phyloP scores from a whole-genome alignment of 192 early-diverging fungal species.

The Coemansia biformis region DNA sequence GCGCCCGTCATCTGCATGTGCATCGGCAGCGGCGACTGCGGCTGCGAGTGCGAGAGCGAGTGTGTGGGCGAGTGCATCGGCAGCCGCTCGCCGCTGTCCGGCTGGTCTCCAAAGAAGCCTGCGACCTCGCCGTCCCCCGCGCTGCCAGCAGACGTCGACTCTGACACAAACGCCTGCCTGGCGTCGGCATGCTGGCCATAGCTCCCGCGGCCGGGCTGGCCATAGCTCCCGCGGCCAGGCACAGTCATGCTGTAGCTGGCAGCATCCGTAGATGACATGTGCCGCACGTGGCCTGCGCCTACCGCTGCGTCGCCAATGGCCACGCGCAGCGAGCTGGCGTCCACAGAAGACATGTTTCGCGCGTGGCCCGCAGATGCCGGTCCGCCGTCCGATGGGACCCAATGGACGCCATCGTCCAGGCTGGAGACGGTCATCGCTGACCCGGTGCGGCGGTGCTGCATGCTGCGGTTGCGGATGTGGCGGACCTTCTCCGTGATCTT shows the following conservation, averaged over 20 bases:
- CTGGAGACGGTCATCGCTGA: constrained; percentile 32
- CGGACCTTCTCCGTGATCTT: constrained; percentile 36
- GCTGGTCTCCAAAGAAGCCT: background rate
- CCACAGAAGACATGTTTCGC: background rate
- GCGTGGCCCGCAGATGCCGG: background rate
- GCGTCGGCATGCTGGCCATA: background rate
- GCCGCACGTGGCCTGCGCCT: background rate
- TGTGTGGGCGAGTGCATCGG: no score
- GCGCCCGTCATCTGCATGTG: no score
- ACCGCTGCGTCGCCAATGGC: no score
- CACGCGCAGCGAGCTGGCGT: no score
- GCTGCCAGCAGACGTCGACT: no score
- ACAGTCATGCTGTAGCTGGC: background rate
- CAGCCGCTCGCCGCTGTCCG: no score
- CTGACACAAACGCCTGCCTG: no score
- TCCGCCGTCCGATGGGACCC: constrained; percentile 17
- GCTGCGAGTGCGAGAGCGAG: background rate
- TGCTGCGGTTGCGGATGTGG: constrained; percentile 43
- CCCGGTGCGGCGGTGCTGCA: constrained; percentile 42
- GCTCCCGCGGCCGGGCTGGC: background rate
- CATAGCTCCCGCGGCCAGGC: background rate
- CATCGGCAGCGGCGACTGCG: background rate
- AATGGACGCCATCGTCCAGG: constrained; percentile 32
- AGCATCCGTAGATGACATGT: no score
- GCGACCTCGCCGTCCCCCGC: no score